Base-by-base conservation (phyloP, 2,329 filamentous ascomycete genomes). In the Venturia asperata region DNA sequence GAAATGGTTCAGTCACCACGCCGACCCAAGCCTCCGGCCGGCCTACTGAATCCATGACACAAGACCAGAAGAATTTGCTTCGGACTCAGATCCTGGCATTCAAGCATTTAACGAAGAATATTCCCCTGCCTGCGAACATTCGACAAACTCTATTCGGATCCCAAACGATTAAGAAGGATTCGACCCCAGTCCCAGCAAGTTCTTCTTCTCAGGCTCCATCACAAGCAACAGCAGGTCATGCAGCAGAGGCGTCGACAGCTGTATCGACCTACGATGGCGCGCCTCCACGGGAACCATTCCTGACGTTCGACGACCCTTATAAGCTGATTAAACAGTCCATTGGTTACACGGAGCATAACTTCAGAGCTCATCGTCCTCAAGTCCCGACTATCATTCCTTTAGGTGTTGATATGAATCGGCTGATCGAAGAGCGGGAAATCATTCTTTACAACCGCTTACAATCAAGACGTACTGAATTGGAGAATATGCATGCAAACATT, bases 11-110 rank as follows among this genome's bases (percentile, higher is more conserved):
- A 49, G 45, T 64, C 24, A 39, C 65, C 43, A 49, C 49, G 34
- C 15, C 62, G 6, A 34, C 65, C 7, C 42, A 49, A 24, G 52
- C 19, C 7, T 37, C 64, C 41, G 27, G 30, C 24, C 56, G 27
- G 6, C 24, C 27, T 41, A 7, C 47, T 42, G n/a, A 47, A 15
- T 17, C 47, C 7, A 58, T 65, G 55, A 65, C 64, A 41, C 39
- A 37, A 19, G 55, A 65, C n/a, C 94, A 99, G 74, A 79, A 96
- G 58, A 82, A 83, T 30, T 85, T 90, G 55, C 79, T 99, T 11
- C 84, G 91, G 67, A 87, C 90, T 69, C 94, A 99, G 74, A 96
- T 97, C 62, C 83, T 88, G 70, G 92, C 93, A 0, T 97, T 97
- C 78, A 95, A 95, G 77, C 83, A 92, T 69, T 81, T 99, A 4